Conservation (phyloP, 441 rosid species). For the Pelargonium fulgidum region DNA sequence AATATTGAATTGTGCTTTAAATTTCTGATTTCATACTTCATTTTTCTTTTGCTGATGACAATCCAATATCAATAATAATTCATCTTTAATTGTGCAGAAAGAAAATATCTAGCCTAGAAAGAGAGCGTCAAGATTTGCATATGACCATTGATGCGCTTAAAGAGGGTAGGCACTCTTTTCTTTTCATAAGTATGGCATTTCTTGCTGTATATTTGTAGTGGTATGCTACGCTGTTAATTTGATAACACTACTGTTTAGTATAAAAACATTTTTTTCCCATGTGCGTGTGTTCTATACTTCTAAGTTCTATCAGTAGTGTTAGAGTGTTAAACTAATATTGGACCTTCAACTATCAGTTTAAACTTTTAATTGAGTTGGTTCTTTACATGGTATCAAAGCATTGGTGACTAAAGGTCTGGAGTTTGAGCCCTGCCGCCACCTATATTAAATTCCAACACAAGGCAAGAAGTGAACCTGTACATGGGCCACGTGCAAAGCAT, state of each 20-base stretch:
- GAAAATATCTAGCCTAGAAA: constrained; percentile 77
- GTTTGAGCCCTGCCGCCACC: too few relatives aligned
- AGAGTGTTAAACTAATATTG: too few relatives aligned
- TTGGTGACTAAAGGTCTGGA: too few relatives aligned
- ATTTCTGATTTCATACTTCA: constrained; percentile 14
- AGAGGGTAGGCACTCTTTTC: constrained; percentile 51
- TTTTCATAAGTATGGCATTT: not conserved
- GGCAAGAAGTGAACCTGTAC: too few relatives aligned
- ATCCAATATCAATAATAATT: constrained; percentile 11
- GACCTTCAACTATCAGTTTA: too few relatives aligned
- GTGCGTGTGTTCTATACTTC: too few relatives aligned
- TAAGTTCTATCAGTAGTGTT: too few relatives aligned
- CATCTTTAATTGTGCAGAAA: constrained; percentile 46
- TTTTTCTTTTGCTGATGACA: not conserved
- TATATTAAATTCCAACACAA: too few relatives aligned
- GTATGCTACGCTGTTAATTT: constrained; percentile 8
- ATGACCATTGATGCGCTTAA: constrained; percentile 80
- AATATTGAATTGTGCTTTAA: constrained; percentile 1
- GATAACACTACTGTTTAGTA: not conserved
- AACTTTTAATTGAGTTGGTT: too few relatives aligned
- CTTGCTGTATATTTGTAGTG: constrained; percentile 1
- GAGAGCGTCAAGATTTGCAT: constrained; percentile 80
- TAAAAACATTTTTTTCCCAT: not conserved
- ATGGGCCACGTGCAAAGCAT: too few relatives aligned
- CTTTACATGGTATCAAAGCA: too few relatives aligned